A percentile compares a stretch with the other conserved stretches of the same genome.
phyloP scores from a whole-genome alignment of 1,139 yeast genomes.

The Nakaseomyces glabratus region DNA sequence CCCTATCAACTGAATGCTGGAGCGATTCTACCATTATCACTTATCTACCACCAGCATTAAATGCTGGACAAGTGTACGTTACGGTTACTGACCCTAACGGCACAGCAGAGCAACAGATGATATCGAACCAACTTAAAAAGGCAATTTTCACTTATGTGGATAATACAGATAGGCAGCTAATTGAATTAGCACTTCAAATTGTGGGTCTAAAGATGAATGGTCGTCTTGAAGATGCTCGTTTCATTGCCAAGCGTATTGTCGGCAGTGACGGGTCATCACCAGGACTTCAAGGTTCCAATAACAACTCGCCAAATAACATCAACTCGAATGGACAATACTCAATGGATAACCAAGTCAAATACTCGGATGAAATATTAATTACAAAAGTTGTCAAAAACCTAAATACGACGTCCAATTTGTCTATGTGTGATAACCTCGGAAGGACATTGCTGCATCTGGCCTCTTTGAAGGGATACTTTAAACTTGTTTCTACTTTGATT shows the following conservation, averaged over 20 bases:
- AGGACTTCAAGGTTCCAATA: conserved; percentile 5
- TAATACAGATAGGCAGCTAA: conserved; percentile 85
- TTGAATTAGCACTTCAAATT: conserved; percentile 86
- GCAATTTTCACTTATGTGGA: conserved; percentile 76
- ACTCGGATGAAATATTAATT: conserved; percentile 44
- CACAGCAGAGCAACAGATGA: conserved; percentile 3
- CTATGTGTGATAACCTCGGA: conserved; percentile 66
- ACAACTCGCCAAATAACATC: conserved; percentile 2
- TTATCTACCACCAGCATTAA: conserved; percentile 80
- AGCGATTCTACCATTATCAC: conserved; percentile 89
- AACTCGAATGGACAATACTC: background rate
- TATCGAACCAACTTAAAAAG: conserved; percentile 3
- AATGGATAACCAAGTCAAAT: background rate
- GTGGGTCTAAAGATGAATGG: conserved; percentile 95
- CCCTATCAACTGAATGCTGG: conserved; percentile 92
- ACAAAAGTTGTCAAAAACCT: conserved; percentile 50
- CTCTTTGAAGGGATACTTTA: conserved; percentile 55
- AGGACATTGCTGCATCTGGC: conserved; percentile 80
- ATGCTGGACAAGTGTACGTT: conserved; percentile 86
- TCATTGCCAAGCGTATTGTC: conserved; percentile 79
- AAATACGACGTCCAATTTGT: conserved; percentile 54
- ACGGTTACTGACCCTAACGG: conserved; percentile 48
- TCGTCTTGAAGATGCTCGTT: conserved; percentile 81
- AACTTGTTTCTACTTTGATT: conserved; percentile 52
- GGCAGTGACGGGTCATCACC: conserved; percentile 38